phyloP scores from a whole-genome alignment of 495 filamentous ascomycete species.

The Xylaria sp. region DNA sequence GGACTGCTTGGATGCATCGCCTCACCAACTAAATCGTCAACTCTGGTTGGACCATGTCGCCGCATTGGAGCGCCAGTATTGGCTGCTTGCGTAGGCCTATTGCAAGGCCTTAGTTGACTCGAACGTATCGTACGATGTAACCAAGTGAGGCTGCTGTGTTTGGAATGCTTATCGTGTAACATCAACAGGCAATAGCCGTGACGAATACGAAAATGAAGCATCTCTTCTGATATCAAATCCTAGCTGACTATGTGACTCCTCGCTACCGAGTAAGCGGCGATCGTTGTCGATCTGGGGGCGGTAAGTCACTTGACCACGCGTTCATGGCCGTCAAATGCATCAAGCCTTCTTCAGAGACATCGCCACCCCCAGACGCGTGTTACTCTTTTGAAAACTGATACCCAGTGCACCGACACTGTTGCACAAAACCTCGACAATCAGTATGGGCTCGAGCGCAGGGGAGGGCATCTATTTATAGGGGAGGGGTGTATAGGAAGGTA shows the following conservation, averaged over 20 bases:
- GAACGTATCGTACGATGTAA: not conserved
- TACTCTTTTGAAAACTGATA: not conserved
- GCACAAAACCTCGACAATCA: not conserved
- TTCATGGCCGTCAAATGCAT: not conserved
- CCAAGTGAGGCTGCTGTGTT: not conserved
- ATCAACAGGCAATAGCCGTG: not conserved
- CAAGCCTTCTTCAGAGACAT: not conserved
- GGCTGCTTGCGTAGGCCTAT: not conserved
- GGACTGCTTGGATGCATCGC: not conserved
- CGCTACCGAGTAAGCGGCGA: not conserved
- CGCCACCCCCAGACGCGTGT: slow-evolving; percentile 10
- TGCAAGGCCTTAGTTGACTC: not conserved
- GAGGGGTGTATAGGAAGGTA: not conserved
- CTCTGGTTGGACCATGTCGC: no score
- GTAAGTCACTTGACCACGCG: slow-evolving; percentile 21
- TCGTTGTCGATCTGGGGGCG: slow-evolving; percentile 2
- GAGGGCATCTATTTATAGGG: not conserved
- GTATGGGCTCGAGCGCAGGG: not conserved
- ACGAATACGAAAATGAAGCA: not conserved
- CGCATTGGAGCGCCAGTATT: not conserved
- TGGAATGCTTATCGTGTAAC: slow-evolving; percentile 3
- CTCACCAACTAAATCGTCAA: not conserved
- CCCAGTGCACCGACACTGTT: slow-evolving; percentile 11
- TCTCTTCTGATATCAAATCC: not conserved
- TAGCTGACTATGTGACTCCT: not conserved